These are phyloP conservation scores for Phaeophleospora eucalypticola DNA, from an alignment of 2,329 filamentous ascomycete species.

Conservation along the genomic window DNA sequence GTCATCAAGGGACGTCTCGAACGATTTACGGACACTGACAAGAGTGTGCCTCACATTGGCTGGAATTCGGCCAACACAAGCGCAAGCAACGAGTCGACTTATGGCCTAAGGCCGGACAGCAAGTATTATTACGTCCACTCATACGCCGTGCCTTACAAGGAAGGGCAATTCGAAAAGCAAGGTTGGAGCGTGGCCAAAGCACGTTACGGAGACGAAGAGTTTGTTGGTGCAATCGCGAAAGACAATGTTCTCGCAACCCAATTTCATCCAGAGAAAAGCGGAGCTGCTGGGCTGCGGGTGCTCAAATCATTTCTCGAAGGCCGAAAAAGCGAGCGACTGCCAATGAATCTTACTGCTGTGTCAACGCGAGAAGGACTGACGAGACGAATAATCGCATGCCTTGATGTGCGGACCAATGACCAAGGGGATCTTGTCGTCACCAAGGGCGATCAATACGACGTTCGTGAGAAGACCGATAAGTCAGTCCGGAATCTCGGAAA, in stretches of 20 bases:
- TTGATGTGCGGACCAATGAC: conserved; percentile 94
- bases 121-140: conserved; percentile 99
- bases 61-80: conserved; percentile 85
- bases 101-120: conserved; percentile 71
- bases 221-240: conserved; percentile 83
- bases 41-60: conserved; percentile 97
- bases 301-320: conserved; percentile 84
- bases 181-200: conserved; percentile 94
- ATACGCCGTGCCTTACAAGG: conserved; percentile 74
- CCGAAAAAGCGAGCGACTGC: conserved; percentile 54
- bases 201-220: conserved; percentile 80
- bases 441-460: conserved; percentile 98
- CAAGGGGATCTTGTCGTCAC: conserved; percentile 93
- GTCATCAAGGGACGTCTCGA: conserved; percentile 67
- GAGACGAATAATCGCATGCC: conserved; percentile 88
- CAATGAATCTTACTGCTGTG: conserved; percentile 30
- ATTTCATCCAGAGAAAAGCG: conserved; percentile 97
- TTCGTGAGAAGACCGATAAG: conserved; percentile 74
- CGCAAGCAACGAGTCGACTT: conserved; percentile 57
- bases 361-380: conserved; percentile 66
- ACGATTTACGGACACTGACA: conserved; percentile 71
- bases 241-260: conserved; percentile 87
- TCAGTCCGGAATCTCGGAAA: conserved; percentile 90
- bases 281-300: conserved; percentile 78
- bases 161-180: conserved; percentile 68